These are phyloP conservation scores for Rhodotorula paludigena DNA, from an alignment of 768 basidiomycete species.

Conservation along the genomic window DNA sequence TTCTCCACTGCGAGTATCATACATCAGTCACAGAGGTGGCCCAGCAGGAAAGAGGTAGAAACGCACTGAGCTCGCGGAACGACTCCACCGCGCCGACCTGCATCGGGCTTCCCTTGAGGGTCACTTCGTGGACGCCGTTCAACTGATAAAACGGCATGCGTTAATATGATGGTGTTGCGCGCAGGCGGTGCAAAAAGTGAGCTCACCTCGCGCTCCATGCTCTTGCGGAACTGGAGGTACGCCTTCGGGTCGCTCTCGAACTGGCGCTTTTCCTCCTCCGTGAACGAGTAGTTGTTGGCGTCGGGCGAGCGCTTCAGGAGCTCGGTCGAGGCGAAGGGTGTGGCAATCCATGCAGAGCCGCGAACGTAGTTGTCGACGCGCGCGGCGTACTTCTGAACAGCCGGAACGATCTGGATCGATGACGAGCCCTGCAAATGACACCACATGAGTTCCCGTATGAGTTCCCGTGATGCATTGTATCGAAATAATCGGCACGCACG, in stretches of 20 bases:
- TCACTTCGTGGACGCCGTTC: conserved; percentile 32
- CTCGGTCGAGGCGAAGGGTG: conserved; percentile 29
- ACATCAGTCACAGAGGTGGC: background rate
- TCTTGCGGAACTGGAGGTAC: conserved; percentile 27
- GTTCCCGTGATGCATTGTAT: too few relatives aligned
- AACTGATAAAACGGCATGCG: background rate
- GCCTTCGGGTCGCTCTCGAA: conserved; percentile 14
- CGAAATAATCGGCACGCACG: conserved; percentile 2
- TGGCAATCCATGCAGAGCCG: conserved; percentile 33
- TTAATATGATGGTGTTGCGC: background rate
- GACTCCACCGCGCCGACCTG: conserved; percentile 27
- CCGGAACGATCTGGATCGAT: conserved; percentile 36
- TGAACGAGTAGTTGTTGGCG: conserved; percentile 31
- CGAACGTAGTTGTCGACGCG: conserved; percentile 36
- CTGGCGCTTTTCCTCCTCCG: conserved; percentile 34
- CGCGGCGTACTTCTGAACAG: conserved; percentile 19
- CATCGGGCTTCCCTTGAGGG: conserved; percentile 18
- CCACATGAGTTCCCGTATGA: too few relatives aligned
- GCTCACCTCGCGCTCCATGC: conserved; percentile 36
- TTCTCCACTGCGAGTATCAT: conserved; percentile 49
- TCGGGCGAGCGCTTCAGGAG: conserved; percentile 24
- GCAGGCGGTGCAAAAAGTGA: background rate
- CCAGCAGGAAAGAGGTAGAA: too few relatives aligned
- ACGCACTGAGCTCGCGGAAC: conserved; percentile 29
- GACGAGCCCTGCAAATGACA: conserved; percentile 34